A percentile compares a stretch with the other conserved stretches of the same genome.
phyloP scores from a whole-genome alignment of 106 monocot species.

The Dendrobium huoshanense region DNA sequence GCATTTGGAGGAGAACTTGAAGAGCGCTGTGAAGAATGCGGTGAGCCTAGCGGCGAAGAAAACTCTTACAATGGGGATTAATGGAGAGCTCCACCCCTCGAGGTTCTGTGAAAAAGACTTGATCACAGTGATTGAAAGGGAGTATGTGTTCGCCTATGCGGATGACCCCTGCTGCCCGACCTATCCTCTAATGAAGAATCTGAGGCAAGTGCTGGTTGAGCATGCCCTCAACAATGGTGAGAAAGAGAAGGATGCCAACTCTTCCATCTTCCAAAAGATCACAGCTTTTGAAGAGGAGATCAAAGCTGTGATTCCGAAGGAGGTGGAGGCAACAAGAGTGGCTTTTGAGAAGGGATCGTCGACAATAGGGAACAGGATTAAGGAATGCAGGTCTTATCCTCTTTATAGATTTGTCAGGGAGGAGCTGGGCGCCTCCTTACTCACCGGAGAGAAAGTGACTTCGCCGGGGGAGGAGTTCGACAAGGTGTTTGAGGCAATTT shows the following conservation, averaged over 20 bases:
- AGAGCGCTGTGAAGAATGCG: constrained; percentile 59
- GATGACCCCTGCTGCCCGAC: constrained; percentile 69
- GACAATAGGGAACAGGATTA: constrained; percentile 39
- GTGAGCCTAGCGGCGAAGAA: constrained; percentile 64
- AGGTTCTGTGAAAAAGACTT: constrained; percentile 95
- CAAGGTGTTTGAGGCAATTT: constrained; percentile 33
- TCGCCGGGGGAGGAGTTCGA: constrained; percentile 70
- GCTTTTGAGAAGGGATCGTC: constrained; percentile 33
- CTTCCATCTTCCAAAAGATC: constrained; percentile 61
- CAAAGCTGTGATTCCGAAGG: constrained; percentile 39
- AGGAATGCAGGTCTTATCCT: constrained; percentile 62
- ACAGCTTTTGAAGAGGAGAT: constrained; percentile 44
- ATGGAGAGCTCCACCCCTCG: constrained; percentile 73
- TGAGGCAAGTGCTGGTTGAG: constrained; percentile 55
- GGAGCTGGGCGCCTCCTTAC: constrained; percentile 42
- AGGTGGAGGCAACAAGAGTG: constrained; percentile 39
- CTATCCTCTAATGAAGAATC: constrained; percentile 59
- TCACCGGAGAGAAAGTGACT: constrained; percentile 51
- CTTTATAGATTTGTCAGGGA: constrained; percentile 63
- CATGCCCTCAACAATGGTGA: constrained; percentile 55
- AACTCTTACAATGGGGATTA: constrained; percentile 51
- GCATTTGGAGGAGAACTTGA: constrained; percentile 92
- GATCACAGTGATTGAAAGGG: constrained; percentile 64
- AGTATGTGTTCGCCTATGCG: constrained; percentile 65
- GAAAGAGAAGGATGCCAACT: constrained; percentile 31